Percentiles rank a stretch among this genome's conserved stretches.
These are phyloP conservation scores for Lactarius vividus DNA, from an alignment of 768 basidiomycete species.

Conservation along the genomic window DNA sequence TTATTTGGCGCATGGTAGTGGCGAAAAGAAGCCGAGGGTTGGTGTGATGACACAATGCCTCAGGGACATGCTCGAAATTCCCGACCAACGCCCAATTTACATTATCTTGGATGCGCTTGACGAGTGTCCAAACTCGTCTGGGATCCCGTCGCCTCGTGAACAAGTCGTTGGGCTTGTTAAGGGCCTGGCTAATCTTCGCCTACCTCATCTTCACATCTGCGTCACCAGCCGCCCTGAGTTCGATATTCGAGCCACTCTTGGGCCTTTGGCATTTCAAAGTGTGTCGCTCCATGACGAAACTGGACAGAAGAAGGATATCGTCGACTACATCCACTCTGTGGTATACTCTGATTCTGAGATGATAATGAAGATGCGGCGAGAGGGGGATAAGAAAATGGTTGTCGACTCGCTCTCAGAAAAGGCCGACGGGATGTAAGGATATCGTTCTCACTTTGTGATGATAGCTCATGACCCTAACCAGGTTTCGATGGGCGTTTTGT, in stretches of 20 bases:
- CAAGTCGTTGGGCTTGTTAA: not conserved
- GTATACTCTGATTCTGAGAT: not conserved
- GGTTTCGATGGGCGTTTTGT: not conserved
- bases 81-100: not conserved
- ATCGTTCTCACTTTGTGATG: not conserved
- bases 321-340: not conserved
- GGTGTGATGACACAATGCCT: not conserved
- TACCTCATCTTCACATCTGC: not conserved
- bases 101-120: not conserved
- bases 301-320: not conserved
- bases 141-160: not conserved
- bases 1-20: not conserved
- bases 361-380: not conserved
- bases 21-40: not conserved
- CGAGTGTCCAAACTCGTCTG: not conserved
- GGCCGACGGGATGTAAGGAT: not conserved
- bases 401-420: not conserved
- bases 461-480: not conserved
- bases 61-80: not conserved
- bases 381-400: not conserved
- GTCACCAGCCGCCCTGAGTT: not conserved
- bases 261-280: not conserved
- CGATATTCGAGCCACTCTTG: not conserved
- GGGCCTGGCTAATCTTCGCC: not conserved
- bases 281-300: not conserved